A percentile compares a stretch with the other conserved stretches of the same genome.
phyloP scores from a whole-genome alignment of 2,329 filamentous ascomycete genomes.

The Penicillium sp. region DNA sequence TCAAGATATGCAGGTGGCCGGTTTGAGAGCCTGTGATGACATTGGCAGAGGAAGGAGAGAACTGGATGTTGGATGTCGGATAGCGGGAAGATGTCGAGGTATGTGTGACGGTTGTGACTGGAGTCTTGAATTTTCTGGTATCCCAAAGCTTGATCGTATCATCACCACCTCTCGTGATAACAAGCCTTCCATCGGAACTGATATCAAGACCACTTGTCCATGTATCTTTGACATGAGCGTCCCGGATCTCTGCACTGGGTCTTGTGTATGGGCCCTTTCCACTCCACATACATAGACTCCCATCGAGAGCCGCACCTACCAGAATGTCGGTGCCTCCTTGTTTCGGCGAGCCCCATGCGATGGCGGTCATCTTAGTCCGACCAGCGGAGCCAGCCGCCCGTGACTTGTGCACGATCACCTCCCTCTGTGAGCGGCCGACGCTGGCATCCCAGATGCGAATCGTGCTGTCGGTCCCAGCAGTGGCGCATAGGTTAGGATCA shows the following conservation, averaged over 20 bases:
- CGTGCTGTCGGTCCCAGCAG: constrained; percentile 89
- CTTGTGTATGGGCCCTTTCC: constrained; percentile 78
- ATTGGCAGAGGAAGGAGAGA: constrained; percentile 72
- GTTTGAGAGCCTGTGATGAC: constrained; percentile 81
- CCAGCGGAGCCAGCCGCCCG: constrained; percentile 79
- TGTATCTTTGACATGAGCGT: constrained; percentile 71
- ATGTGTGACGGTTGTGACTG: constrained; percentile 70
- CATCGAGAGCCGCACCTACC: constrained; percentile 75
- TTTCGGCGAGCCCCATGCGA: constrained; percentile 69
- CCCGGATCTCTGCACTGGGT: constrained; percentile 70
- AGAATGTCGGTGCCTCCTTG: constrained; percentile 73
- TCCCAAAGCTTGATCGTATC: constrained; percentile 95
- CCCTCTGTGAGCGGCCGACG: constrained; percentile 77
- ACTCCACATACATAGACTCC: constrained; percentile 81
- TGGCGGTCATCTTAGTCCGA: constrained; percentile 84
- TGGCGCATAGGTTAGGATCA: constrained; percentile 74
- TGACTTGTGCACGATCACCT: constrained; percentile 93
- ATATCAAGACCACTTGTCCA: constrained; percentile 92
- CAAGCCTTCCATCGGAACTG: constrained; percentile 78
- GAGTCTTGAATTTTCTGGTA: constrained; percentile 85
- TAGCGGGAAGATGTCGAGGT: constrained; percentile 75
- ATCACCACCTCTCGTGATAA: constrained; percentile 85
- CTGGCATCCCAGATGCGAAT: constrained; percentile 95
- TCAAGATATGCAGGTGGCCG: constrained; percentile 83
- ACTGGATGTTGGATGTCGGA: constrained; percentile 76